Percentiles rank a stretch among this genome's conserved stretches.
These are phyloP conservation scores for Leucaena leucocephala DNA, from an alignment of 306 rosid genomes.

Conservation along the genomic window DNA sequence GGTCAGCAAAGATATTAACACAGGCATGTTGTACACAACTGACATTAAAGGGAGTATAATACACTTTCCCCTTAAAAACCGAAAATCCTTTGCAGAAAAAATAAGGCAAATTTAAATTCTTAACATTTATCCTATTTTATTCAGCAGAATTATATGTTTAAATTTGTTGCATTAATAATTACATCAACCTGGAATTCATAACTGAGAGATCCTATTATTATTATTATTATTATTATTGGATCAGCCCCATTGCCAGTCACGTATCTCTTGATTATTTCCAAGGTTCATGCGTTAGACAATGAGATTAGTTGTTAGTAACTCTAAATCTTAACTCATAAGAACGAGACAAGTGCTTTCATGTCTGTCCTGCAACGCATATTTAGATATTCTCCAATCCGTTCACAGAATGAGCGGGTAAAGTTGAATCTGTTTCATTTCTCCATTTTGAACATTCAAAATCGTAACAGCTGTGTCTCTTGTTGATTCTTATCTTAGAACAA, in stretches of 20 bases:
- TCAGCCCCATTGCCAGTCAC: neutral
- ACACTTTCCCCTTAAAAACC: neutral
- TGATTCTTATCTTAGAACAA: constrained; percentile 39
- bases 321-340: neutral
- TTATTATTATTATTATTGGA: neutral
- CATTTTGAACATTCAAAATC: constrained; percentile 40
- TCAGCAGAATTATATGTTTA: neutral
- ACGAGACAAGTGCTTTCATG: neutral
- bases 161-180: neutral
- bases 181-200: constrained; percentile 22
- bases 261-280: neutral
- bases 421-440: constrained; percentile 13
- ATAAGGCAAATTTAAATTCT: neutral
- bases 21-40: neutral
- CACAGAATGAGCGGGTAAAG: neutral
- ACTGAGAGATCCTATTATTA: neutral
- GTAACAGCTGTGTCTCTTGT: constrained; percentile 37
- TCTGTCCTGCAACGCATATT: neutral
- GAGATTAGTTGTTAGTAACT: neutral
- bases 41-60: neutral
- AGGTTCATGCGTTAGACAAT: neutral
- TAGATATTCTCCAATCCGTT: neutral
- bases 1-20: neutral
- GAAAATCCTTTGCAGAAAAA: neutral
- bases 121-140: neutral